Base-by-base conservation (phyloP, 208 protist species). In the Leishmania martiniquensis region DNA sequence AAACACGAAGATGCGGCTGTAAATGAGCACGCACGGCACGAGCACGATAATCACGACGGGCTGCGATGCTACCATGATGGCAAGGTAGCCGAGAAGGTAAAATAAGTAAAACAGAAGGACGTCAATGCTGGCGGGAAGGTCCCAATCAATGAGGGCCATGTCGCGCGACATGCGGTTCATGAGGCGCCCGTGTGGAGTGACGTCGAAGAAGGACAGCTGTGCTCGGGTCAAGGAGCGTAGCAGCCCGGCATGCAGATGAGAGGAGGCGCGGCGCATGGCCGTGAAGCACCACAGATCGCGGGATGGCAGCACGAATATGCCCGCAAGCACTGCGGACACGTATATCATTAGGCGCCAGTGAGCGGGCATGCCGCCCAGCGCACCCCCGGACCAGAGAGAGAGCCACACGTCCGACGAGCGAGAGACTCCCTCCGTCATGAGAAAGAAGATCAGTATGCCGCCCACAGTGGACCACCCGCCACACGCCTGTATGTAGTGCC, bases 131-230 rank as follows among this genome's bases (percentile, higher is more conserved):
- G 65, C 39, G 25, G 69, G 87, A n/a, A 97, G 75, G 62, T 79
- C 80, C 44, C 80, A 74, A 78, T 99, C 96, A 13, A 99, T 78
- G 20, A 63, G 78, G 22, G 84, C 81, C 34, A 98, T 89, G 72
- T 99, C 98, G 29, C 94, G 93, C 25, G 87, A 91, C 83, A 99
- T 99, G 45, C 98, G 89, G 75, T 99, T 99, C 32, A 99, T 65
- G 39, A 99, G 90, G 20, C 97, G 90, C 0, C 98, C 98, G 3
- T 89, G 51, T 0, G 97, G 98, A 0, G 93, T 99, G 1, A 85
- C 86, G 77, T 99, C 97, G 82, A 99, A 99, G 81, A 99, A 99
- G 34, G 67, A 37, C 69, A 98, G 92, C 1, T 88, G 90, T 1
- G 87, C 85, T 15, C 54, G 25, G 0, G 87, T n/a, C 32, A 97